Base-by-base conservation (phyloP, 768 basidiomycete genomes). In the Floccularia luteovirens region DNA sequence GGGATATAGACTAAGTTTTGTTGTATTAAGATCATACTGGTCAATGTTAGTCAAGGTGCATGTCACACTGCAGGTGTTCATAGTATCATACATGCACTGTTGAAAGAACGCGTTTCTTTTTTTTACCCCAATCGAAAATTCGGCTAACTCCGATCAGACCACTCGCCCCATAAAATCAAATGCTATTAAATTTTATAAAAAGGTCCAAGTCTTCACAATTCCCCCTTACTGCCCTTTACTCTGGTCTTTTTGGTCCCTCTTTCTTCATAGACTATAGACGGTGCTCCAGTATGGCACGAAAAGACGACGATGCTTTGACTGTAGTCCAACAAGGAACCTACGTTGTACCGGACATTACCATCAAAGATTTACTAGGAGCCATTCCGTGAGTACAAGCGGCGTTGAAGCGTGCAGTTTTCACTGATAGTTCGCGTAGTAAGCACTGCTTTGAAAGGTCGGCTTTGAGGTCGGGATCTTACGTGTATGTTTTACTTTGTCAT, bases 361-460 rank as follows among this genome's bases (percentile, higher is more conserved):
- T 93, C 60, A 96, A 93, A 67, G 86, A 96, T 52, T 57, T 94
- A 50, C 72, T 93, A 38, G 74, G 74, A 33, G 77, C 73, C 13
- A 92, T 96, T 55, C 92, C 92, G 78, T 88, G 53, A 47, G 82
- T 72, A 22, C 32, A 34, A 7, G n/a, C 32, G 32, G 32, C n/a
- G 32, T 19, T 14, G 8, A 14, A 8, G n/a, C 14, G 14, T 28
- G 27, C 14, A 28, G 16, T 7, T 34, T 17, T 34, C n/a, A 34
- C 32, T 8, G n/a, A 8, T 12, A 17, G 8, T 19, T 36, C 30
- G 41, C 21, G n/a, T 45, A 89, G 87, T 11, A 48, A 82, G 6
- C 90, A 90, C 62, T 97, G 94, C 68, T 90, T 82, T 64, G 71
- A 93, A 67, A 86, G 94, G 44, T 93, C 90, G 0, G 86, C 90